Conservation (phyloP, 805 yeast genomes). For the Sungouiella thailandica region DNA sequence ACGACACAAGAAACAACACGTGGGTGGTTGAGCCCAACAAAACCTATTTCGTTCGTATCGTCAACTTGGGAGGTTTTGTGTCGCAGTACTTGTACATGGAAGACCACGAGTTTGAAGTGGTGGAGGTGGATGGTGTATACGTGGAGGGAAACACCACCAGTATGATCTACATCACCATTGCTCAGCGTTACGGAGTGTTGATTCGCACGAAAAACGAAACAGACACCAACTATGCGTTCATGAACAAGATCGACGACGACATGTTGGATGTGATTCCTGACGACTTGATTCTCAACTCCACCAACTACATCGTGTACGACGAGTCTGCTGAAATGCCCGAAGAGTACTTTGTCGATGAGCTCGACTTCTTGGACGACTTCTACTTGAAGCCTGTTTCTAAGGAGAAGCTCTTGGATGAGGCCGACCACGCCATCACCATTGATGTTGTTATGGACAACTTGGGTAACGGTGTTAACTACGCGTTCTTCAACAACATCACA, state of each 20-base stretch:
- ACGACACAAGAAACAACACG: conserved; percentile 75
- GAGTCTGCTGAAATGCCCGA: conserved; percentile 35
- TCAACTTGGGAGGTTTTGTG: conserved; percentile 87
- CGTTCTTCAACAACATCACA: conserved; percentile 89
- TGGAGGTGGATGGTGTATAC: conserved; percentile 89
- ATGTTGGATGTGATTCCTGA: conserved; percentile 77
- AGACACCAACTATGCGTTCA: conserved; percentile 68
- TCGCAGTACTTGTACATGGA: conserved; percentile 87
- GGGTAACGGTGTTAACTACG: conserved; percentile 84
- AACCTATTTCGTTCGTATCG: conserved; percentile 75
- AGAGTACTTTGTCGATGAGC: conserved; percentile 33
- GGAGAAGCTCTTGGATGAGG: conserved; percentile 51
- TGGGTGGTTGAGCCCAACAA: conserved; percentile 78
- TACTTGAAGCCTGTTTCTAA: conserved; percentile 25
- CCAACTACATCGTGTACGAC: conserved; percentile 67
- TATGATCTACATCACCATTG: conserved; percentile 75
- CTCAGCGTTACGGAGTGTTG: conserved; percentile 86
- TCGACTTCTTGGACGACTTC: conserved; percentile 40
- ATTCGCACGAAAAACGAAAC: conserved; percentile 65
- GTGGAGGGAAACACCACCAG: conserved; percentile 71
- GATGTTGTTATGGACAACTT: conserved; percentile 82
- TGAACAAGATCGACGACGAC: conserved; percentile 72
- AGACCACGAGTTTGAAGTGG: conserved; percentile 79
- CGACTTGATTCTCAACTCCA: conserved; percentile 63
- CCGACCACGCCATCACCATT: conserved; percentile 65